Base-by-base conservation (phyloP, 495 filamentous ascomycete genomes). In the Hyphodiscus hymeniophilus region DNA sequence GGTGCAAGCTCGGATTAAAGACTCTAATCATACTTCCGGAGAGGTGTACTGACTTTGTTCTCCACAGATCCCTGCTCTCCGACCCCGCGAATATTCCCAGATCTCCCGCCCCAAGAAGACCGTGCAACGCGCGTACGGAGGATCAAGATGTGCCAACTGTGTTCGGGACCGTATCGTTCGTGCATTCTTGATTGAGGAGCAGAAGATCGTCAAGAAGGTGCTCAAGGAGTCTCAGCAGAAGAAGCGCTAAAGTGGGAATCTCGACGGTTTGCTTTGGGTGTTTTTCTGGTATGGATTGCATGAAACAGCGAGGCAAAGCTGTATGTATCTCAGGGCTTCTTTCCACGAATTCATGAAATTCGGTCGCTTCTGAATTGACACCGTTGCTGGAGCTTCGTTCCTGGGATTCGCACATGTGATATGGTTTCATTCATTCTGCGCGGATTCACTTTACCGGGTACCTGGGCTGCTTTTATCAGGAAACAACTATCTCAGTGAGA, bases 171-270 rank as follows among this genome's bases (percentile, higher is more conserved):
- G 92, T 57, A 81, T 99, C 57, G 86, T 95, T 47, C 86, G 94
- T 55, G 94, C 92, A 38, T 97, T 96, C 82, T 74, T 97, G 74
- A 96, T 97, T 58, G 92, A 97, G 79, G 92, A 99, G 81, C 92
- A 99, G 78, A 97, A 97, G 88, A 96, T 99, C 60, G 94, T 99
- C 72, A 97, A 99, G 88, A 97, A 97, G 85, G 92, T 97, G 61
- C 81, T 94, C 69, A 91, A 94, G 81, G 89, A 95, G 75, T 84
- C 74, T 56, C 85, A 90, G 75, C 71, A 77, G 67, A 94, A 94
- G 85, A 86, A 86, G 36, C 51, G 44, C 39, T 60, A 52, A 45
- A 35, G 28, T 16, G 40, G 40, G 33, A n/a, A 24, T 46, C 17
- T 39, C 23, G 47, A 44, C 47, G 33, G 50, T 42, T 56, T 55